A percentile compares a stretch with the other conserved stretches of the same genome.
Conservation (phyloP, 2,329 filamentous ascomycete genomes). For the Hortaea werneckii region DNA sequence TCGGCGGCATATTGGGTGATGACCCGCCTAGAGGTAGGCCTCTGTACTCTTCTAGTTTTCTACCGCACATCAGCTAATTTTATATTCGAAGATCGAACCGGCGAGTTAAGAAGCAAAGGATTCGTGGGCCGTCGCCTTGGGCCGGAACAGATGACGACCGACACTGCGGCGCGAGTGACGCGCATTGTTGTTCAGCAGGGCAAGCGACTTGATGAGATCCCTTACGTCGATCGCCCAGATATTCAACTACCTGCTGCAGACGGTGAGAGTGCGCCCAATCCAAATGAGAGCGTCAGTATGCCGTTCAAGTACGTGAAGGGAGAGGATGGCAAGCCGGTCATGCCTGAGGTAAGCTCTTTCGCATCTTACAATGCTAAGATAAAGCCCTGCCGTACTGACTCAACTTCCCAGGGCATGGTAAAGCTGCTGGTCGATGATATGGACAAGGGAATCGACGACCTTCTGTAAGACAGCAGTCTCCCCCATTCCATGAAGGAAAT, state of each 20-base stretch:
- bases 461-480: conserved; percentile 50
- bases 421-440: conserved; percentile 89
- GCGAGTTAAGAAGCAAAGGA: conserved; percentile 88
- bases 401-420: conserved; percentile 65
- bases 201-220: conserved; percentile 64
- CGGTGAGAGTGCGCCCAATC: conserved; percentile 11
- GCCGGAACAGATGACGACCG: conserved; percentile 95
- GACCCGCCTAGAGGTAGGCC: conserved; percentile 75
- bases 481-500: too few relatives aligned
- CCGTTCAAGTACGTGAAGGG: conserved; percentile 89
- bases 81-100: conserved; percentile 67
- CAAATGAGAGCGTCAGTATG: conserved; percentile 89
- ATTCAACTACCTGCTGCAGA: conserved; percentile 63
- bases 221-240: conserved; percentile 81
- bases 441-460: conserved; percentile 79
- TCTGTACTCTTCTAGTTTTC: background rate
- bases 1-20: conserved; percentile 92
- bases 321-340: conserved; percentile 62
- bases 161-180: conserved; percentile 90
- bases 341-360: conserved; percentile 62
- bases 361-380: too few relatives aligned
- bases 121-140: conserved; percentile 80
- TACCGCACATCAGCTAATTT: conserved; percentile 1
- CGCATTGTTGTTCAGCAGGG: conserved; percentile 77
- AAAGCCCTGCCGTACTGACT: too few relatives aligned